Percentiles rank a stretch among this genome's conserved stretches.
phyloP scores from a whole-genome alignment of 108 stramenopile genomes.

The Bacterosira constricta region DNA sequence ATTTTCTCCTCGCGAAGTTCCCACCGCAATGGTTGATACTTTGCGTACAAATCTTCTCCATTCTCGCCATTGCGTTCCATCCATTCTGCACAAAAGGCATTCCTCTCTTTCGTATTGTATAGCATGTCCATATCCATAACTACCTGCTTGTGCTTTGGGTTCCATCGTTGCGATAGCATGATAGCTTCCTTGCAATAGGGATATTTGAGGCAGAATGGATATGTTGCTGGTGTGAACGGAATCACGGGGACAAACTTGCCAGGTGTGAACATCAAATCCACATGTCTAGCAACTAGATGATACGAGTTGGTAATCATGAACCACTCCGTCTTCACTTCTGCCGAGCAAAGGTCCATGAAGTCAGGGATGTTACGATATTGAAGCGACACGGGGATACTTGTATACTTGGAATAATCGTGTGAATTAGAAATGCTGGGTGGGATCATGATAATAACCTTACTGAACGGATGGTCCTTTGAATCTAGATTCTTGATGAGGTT shows the following conservation, averaged over 20 bases:
- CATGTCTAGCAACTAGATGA: conserved; percentile 20
- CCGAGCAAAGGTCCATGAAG: conserved; percentile 37
- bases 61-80: conserved; percentile 31
- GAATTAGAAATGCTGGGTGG: conserved; percentile 13
- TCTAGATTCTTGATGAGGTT: conserved; percentile 29
- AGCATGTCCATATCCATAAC: conserved; percentile 47
- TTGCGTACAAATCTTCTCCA: conserved; percentile 40
- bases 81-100: conserved; percentile 38
- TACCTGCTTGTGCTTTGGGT: conserved; percentile 34
- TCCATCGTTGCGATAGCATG: conserved; percentile 27
- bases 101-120: conserved; percentile 34
- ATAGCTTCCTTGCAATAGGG: conserved; percentile 38
- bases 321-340: conserved; percentile 33
- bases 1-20: conserved; percentile 35
- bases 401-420: conserved; percentile 34
- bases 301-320: conserved; percentile 36
- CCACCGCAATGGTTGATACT: conserved; percentile 25
- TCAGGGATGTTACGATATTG: conserved; percentile 26
- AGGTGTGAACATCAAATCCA: conserved; percentile 40
- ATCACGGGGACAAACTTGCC: conserved; percentile 31
- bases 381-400: conserved; percentile 22
- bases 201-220: conserved; percentile 32
- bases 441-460: conserved; percentile 32
- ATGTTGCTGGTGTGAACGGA: conserved; percentile 30
- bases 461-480: conserved; percentile 30